A percentile compares a stretch with the other conserved stretches of the same genome.
These are phyloP conservation scores for Sequoia sempervirens DNA, from an alignment of 75 land plant species.

Conservation along the genomic window DNA sequence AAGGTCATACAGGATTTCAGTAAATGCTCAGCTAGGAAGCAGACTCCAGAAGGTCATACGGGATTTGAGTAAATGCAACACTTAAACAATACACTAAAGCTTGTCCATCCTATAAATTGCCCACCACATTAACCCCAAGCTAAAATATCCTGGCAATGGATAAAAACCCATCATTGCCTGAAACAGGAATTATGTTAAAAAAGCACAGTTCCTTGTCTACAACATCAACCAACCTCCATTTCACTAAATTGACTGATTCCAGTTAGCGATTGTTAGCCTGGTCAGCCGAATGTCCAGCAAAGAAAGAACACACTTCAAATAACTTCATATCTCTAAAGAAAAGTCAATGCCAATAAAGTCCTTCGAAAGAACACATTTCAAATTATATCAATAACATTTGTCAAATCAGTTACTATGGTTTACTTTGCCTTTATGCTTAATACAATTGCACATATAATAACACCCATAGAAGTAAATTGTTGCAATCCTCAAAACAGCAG, in stretches of 20 bases:
- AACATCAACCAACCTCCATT: not conserved
- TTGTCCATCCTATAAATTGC: no score
- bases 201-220: no score
- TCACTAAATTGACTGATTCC: not conserved
- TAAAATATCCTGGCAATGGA: no score
- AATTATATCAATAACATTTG: not conserved
- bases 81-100: no score
- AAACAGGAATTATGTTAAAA: no score
- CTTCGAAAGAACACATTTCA: not conserved
- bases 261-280: not conserved
- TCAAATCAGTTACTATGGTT: not conserved
- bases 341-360: not conserved
- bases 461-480: not conserved
- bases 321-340: not conserved
- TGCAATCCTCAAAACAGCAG: not conserved
- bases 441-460: not conserved
- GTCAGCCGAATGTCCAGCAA: not conserved
- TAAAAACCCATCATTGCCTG: no score
- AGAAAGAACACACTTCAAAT: not conserved
- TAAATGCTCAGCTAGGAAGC: not conserved
- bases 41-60: no score
- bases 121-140: no score
- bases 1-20: not conserved
- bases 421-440: not conserved
- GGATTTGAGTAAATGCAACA: no score